Base-by-base conservation (phyloP, 495 filamentous ascomycete genomes). In the Penicillium cataractarum region DNA sequence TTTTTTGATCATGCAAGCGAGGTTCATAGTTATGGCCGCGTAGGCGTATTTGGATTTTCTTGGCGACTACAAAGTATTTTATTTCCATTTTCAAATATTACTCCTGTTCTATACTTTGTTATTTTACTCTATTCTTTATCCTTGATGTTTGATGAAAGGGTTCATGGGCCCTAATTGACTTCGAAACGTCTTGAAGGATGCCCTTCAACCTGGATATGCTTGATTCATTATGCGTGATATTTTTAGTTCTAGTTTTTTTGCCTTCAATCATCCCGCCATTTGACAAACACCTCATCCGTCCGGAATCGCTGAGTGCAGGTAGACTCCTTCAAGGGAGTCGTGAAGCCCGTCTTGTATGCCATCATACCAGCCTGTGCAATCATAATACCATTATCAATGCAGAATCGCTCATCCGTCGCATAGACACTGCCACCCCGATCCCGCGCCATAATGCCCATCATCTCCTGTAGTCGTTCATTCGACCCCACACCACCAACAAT, bases 371-470 rank as follows among this genome's bases (percentile, higher is more conserved):
- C 95, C 78, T 99, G 95, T 13, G 95, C 95, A 79, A 99, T 99
- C 95, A 99, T 99, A 61, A 99, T 97, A 46, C 95, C 96, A 71
- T 99, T 99, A 78, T 99, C 96, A 64, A 99, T 99, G 70, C 95
- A 98, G 76, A 96, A 98, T 49, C 95, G 85, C 77, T 98, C 93
- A 75, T 98, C 94, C 1, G 94, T 99, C 9, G 93, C 93, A 79
- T 89, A 97, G 21, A 97, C 91, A 73, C 85, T 92, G 0, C 95
- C 95, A 19, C 92, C 91, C 35, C 96, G 82, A 73, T 96, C 92
- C 40, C 81, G 80, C n/a, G 93, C 95, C 95, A 99, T 99, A 9
- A 89, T 76, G 0, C 89, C 92, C 96, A 99, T 99, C 95, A 99
- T 99, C 71, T 96, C 88, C 79, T 99, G 95, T 65, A 99, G 70